Conservation (phyloP, 179 eudicot genomes). For the Patellifolia procumbens region DNA sequence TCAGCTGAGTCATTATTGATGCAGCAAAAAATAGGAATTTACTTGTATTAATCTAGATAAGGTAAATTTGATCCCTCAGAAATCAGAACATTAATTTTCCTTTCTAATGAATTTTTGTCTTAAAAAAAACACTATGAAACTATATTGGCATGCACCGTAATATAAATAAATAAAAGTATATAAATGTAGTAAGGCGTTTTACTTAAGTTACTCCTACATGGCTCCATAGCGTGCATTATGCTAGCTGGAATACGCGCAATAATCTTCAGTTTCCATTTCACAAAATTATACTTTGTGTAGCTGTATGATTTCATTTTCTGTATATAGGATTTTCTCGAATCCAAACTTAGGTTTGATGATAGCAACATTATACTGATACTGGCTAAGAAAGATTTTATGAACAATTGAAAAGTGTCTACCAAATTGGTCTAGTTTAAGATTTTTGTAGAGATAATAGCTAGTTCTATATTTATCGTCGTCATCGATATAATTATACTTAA, state of each 20-base stretch:
- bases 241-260: constrained; percentile 8
- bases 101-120: no score
- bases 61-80: neutral
- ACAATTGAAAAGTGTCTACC: no score
- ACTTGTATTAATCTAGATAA: neutral
- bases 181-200: neutral
- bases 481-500: no score
- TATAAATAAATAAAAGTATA: neutral
- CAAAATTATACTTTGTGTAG: neutral
- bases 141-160: neutral
- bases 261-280: neutral
- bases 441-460: no score
- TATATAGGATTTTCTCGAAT: no score
- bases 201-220: neutral
- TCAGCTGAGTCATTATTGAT: neutral
- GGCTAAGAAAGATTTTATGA: no score
- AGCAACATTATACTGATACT: no score
- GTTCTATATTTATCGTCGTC: no score
- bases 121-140: no score
- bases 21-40: neutral
- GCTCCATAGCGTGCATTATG: neutral
- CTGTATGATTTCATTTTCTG: no score
- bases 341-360: no score
- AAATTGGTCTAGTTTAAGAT: no score
- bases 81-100: neutral